These are phyloP conservation scores for Tilletia indica DNA, from an alignment of 1,284 basidiomycete species.

Conservation along the genomic window DNA sequence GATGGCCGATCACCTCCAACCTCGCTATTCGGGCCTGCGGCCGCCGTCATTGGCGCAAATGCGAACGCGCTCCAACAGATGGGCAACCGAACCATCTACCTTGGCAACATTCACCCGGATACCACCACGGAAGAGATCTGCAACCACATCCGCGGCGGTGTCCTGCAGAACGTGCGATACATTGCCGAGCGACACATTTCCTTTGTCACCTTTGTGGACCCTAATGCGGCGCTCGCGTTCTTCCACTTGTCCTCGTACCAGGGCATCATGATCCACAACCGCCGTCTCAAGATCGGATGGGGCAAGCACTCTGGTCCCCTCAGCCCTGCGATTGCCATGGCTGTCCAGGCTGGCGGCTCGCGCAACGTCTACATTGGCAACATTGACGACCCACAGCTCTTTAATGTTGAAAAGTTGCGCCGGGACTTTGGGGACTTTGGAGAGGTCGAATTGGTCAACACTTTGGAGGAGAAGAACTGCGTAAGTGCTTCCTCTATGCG, in stretches of 20 bases:
- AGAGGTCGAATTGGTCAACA: slow-evolving; percentile 54
- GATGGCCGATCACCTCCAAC: slow-evolving; percentile 31
- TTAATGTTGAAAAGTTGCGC: slow-evolving; percentile 51
- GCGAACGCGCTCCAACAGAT: slow-evolving; percentile 40
- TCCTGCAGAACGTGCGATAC: slow-evolving; percentile 52
- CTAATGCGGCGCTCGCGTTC: slow-evolving; percentile 52
- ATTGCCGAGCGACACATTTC: slow-evolving; percentile 55
- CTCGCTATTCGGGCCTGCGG: slow-evolving; percentile 38
- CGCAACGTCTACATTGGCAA: slow-evolving; percentile 55
- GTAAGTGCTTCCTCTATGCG: slow-evolving; percentile 22
- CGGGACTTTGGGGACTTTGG: slow-evolving; percentile 51
- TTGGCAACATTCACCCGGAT: slow-evolving; percentile 54
- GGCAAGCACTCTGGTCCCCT: slow-evolving; percentile 53
- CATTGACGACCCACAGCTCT: slow-evolving; percentile 46
- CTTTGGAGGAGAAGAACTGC: slow-evolving; percentile 52
- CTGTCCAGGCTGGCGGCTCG: slow-evolving; percentile 54
- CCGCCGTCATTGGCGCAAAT: slow-evolving; percentile 23
- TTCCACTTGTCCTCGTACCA: slow-evolving; percentile 51
- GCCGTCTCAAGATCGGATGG: slow-evolving; percentile 54
- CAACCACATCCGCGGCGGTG: slow-evolving; percentile 55
- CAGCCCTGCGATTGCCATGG: slow-evolving; percentile 52
- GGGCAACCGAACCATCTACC: slow-evolving; percentile 54
- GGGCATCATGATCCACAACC: slow-evolving; percentile 54
- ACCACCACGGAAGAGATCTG: slow-evolving; percentile 55
- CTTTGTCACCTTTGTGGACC: slow-evolving; percentile 54